Evolutionary conservation across 2,329 filamentous ascomycete genomes (phyloP).

Genomic region (Exophiala alcalophila): DNA sequence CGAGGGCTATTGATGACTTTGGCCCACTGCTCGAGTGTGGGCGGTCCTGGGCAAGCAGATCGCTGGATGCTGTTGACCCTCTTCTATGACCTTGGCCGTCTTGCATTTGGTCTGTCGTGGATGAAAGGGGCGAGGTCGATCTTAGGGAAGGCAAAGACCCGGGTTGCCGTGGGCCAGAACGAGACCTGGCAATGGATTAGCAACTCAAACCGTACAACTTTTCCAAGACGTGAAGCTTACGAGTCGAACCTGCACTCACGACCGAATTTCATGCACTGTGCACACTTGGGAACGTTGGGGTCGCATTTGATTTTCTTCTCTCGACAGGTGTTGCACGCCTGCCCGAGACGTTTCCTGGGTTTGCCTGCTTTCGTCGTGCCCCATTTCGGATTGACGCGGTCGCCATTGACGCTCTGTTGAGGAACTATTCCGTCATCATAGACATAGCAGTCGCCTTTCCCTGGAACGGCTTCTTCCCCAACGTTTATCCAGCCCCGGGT

Average conservation of each 20-base stretch:
- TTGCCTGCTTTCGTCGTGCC: slow-evolving; percentile 92
- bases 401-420: slow-evolving; percentile 79
- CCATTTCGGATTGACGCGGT: slow-evolving; percentile 86
- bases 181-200: slow-evolving; percentile 10
- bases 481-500: slow-evolving; percentile 32
- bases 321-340: slow-evolving; percentile 87
- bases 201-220: background rate
- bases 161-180: slow-evolving; percentile 9
- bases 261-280: slow-evolving; percentile 90
- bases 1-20: slow-evolving; percentile 15
- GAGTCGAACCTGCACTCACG: slow-evolving; percentile 80
- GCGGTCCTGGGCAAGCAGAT: slow-evolving; percentile 35
- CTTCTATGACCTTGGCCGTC: slow-evolving; percentile 5
- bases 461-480: slow-evolving; percentile 55
- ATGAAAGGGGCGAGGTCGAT: slow-evolving; percentile 15
- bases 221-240: too few relatives aligned
- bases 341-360: slow-evolving; percentile 82
- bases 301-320: slow-evolving; percentile 99
- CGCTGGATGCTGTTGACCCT: slow-evolving; percentile 25
- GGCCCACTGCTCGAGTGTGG: slow-evolving; percentile 28
- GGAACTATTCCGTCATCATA: slow-evolving; percentile 83
- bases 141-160: slow-evolving; percentile 6
- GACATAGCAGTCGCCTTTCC: slow-evolving; percentile 78
- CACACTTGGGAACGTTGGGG: slow-evolving; percentile 79
- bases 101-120: slow-evolving; percentile 17